Conservation (phyloP, 163 green algal genomes). For the Smithsoniella earleae region DNA sequence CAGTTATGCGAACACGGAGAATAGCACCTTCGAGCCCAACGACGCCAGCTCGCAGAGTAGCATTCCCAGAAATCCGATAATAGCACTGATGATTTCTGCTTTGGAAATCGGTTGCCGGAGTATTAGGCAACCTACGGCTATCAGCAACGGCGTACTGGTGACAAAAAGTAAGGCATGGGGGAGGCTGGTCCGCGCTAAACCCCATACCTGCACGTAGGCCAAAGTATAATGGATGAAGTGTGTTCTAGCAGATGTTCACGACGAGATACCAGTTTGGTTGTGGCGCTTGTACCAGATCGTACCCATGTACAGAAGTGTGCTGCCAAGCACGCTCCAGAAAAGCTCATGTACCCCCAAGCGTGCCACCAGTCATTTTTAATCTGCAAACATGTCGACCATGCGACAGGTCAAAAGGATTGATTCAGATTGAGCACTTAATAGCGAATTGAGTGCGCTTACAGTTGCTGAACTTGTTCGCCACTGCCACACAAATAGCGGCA, state of each 20-base stretch:
- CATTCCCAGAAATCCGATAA: not conserved
- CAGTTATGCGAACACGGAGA: not conserved
- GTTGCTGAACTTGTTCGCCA: too few relatives aligned
- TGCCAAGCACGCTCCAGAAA: conserved; percentile 39
- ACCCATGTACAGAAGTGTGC: conserved; percentile 67
- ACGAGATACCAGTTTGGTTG: too few relatives aligned
- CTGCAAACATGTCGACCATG: too few relatives aligned
- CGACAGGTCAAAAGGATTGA: conserved; percentile 30
- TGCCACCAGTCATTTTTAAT: not conserved
- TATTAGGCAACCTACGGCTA: conserved; percentile 44
- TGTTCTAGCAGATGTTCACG: too few relatives aligned
- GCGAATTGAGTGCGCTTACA: too few relatives aligned
- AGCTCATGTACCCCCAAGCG: not conserved
- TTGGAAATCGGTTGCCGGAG: conserved; percentile 50
- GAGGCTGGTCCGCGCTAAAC: conserved; percentile 58
- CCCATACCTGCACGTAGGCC: too few relatives aligned
- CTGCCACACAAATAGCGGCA: conserved; percentile 38
- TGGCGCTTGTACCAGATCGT: too few relatives aligned
- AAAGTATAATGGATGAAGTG: too few relatives aligned
- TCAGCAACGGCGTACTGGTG: conserved; percentile 55
- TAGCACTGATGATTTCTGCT: conserved; percentile 38
- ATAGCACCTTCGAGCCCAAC: not conserved
- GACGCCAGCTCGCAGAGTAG: conserved; percentile 4
- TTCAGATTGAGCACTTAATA: too few relatives aligned
- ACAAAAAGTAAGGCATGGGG: conserved; percentile 63